Base-by-base conservation (phyloP, 345 rosid species). In the Eucalyptus sp. region DNA sequence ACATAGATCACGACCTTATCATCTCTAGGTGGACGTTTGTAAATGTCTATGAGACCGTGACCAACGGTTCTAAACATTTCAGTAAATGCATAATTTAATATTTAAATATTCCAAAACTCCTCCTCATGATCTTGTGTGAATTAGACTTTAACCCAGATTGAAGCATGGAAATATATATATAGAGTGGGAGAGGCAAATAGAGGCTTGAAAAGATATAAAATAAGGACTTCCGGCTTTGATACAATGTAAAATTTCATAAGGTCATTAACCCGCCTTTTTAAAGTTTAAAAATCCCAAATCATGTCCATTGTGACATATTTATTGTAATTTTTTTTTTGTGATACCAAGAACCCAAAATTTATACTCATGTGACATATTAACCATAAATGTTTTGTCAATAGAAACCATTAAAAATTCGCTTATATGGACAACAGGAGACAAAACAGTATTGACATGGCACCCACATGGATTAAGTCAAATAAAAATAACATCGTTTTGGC, bases 251-350 rank as follows among this genome's bases (percentile, higher is more conserved):
- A 64, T 14, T 64, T n/a, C 7, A 9, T 64, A 4, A 3, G 71
- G 18, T 14, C 3, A n/a, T n/a, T 64, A n/a, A 7, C 3, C 3
- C 1, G 2, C 2, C 4, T 0, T n/a, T 66, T 9, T 71, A 71
- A 18, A 52, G 58, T 52, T 10, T 52, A 10, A 56, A 56, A 22
- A 56, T 25, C 62, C 13, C 27, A 56, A 56, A 24, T 10, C 10
- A 56, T 56, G 6, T 10, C 6, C 5, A 24, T 24, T 0, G 62
- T 56, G 29, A 22, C 29, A 56, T 56, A 56, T 22, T 10, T 22
- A 56, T 24, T 1, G 1, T 56, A 10, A 4, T 9, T 52, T 52
- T 56, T 56, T 56, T 56, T 56, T 10, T 16, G 29, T 56, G 6
- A 56, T 56, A 24, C 29, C 12, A 56, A 56, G 6, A 56, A 24